Evolutionary conservation across 2,329 filamentous ascomycete genomes (phyloP).

Genomic region (Exophiala alcalophila): DNA sequence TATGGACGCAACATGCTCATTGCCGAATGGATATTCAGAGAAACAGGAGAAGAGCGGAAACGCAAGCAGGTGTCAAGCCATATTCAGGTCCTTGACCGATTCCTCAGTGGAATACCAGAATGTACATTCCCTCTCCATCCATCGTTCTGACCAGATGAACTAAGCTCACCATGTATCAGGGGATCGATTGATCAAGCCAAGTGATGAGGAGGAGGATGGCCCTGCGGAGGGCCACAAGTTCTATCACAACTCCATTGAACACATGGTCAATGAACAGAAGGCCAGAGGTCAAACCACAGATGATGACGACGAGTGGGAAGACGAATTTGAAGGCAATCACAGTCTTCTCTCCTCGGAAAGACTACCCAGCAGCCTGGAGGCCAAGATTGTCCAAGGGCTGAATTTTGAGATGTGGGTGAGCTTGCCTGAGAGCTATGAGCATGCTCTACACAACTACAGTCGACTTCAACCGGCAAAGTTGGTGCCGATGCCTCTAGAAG

Average conservation of each 20-base stretch:
- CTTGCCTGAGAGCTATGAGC: slow-evolving; percentile 38
- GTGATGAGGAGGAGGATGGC: slow-evolving; percentile 10
- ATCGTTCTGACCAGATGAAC: background rate
- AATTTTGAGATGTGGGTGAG: slow-evolving; percentile 49
- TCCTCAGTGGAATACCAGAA: slow-evolving; percentile 51
- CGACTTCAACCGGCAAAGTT: slow-evolving; percentile 41
- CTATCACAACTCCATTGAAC: slow-evolving; percentile 27
- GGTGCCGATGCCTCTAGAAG: slow-evolving; percentile 41
- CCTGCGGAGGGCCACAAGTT: slow-evolving; percentile 20
- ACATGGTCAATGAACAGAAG: slow-evolving; percentile 23
- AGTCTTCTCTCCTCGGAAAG: background rate
- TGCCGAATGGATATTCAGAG: slow-evolving; percentile 54
- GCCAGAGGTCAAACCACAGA: slow-evolving; percentile 3
- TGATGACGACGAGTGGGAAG: slow-evolving; percentile 6
- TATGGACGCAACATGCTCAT: slow-evolving; percentile 62
- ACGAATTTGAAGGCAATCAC: too few species aligned
- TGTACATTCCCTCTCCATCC: slow-evolving; percentile 41
- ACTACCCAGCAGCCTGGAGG: background rate
- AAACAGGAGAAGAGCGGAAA: slow-evolving; percentile 52
- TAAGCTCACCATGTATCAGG: slow-evolving; percentile 15
- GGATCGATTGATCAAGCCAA: slow-evolving; percentile 20
- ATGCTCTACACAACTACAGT: slow-evolving; percentile 46
- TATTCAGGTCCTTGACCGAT: slow-evolving; percentile 59
- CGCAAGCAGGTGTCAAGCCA: slow-evolving; percentile 65
- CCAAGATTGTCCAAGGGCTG: slow-evolving; percentile 33